Evolutionary conservation across 306 rosid species (phyloP).

Genomic region (Prunus padus): DNA sequence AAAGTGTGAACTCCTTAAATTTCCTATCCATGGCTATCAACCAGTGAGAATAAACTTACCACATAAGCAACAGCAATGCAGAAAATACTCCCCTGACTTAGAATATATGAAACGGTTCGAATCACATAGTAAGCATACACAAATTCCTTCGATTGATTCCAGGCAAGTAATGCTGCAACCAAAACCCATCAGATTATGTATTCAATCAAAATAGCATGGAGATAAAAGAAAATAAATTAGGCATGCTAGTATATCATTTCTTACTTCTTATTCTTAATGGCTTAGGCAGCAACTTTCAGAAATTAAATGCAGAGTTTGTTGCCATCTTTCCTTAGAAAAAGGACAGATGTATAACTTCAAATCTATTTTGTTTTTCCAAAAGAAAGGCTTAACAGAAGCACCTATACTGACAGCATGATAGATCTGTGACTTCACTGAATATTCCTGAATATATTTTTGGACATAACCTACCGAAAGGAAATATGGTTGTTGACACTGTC

Average conservation of each 20-base stretch:
- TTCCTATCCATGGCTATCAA: neutral
- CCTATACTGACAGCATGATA: too few relatives aligned
- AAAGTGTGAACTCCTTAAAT: slow-evolving; percentile 16
- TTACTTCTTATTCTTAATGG: too few relatives aligned
- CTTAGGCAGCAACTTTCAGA: too few relatives aligned
- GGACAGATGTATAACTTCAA: too few relatives aligned
- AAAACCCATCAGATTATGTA: neutral
- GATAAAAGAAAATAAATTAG: too few relatives aligned
- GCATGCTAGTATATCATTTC: too few relatives aligned
- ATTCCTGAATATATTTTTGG: neutral
- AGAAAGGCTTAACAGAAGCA: too few relatives aligned
- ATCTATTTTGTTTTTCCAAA: too few relatives aligned
- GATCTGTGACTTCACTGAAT: too few relatives aligned
- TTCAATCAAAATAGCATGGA: neutral
- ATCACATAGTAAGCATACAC: slow-evolving; percentile 63
- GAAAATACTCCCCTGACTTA: slow-evolving; percentile 72
- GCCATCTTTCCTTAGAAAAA: too few relatives aligned
- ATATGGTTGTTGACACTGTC: slow-evolving; percentile 55
- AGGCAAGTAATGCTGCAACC: slow-evolving; percentile 53
- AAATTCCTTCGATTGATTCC: slow-evolving; percentile 47
- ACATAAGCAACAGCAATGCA: slow-evolving; percentile 63
- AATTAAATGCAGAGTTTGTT: too few relatives aligned
- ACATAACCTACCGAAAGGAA: slow-evolving; percentile 57
- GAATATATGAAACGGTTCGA: slow-evolving; percentile 53
- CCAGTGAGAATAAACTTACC: slow-evolving; percentile 36